phyloP scores from a whole-genome alignment of 2,329 filamentous ascomycete genomes.

The Davidsoniella virescens region DNA sequence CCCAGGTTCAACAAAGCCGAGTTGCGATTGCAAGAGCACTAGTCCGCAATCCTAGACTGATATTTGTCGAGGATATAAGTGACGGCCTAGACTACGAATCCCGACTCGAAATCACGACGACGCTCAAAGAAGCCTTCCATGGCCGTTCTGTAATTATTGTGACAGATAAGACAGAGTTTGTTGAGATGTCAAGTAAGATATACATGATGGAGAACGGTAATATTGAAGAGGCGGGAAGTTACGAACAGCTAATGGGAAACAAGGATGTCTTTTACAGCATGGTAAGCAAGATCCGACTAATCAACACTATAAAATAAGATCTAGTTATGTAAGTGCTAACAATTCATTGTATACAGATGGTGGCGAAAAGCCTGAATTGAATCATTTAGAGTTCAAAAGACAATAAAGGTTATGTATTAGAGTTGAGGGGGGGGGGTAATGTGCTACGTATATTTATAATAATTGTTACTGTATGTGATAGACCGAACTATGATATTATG shows the following conservation, averaged over 20 bases:
- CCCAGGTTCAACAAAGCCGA: slow-evolving; percentile 50
- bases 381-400: no score
- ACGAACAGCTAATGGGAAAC: slow-evolving; percentile 36
- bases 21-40: slow-evolving; percentile 50
- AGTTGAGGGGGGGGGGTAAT: no score
- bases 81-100: slow-evolving; percentile 45
- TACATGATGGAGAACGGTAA: slow-evolving; percentile 27
- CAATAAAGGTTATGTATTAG: no score
- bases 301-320: no score
- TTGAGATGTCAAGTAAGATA: slow-evolving; percentile 27
- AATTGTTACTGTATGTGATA: no score
- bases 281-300: slow-evolving; percentile 21
- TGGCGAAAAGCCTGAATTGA: no score
- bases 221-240: slow-evolving; percentile 27
- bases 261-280: slow-evolving; percentile 36
- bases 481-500: no score
- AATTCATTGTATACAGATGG: no score
- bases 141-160: slow-evolving; percentile 26
- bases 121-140: slow-evolving; percentile 30
- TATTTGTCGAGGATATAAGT: slow-evolving; percentile 55
- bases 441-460: no score
- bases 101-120: slow-evolving; percentile 35
- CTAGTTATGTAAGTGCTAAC: no score
- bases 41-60: slow-evolving; percentile 40
- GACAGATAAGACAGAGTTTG: slow-evolving; percentile 27